Percentiles rank a stretch among this genome's conserved stretches.
Conservation (phyloP, 2,329 filamentous ascomycete species). For the Thielaviopsis populi region DNA sequence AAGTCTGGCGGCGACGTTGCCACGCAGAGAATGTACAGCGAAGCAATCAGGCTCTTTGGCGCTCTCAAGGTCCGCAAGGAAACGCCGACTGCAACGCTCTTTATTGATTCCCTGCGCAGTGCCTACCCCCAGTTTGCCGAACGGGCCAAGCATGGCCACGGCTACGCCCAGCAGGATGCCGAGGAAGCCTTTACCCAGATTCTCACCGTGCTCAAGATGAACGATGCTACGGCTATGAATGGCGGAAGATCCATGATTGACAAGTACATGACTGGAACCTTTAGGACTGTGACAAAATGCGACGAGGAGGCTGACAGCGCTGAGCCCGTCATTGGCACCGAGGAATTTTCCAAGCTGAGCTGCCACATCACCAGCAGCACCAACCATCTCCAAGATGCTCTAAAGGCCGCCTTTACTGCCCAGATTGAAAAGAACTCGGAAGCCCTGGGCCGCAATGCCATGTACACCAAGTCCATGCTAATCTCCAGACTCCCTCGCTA, state of each 20-base stretch:
- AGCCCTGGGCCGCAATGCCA: conserved; percentile 58
- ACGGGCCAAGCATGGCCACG: conserved; percentile 62
- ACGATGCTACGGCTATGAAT: neutral
- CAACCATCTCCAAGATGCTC: conserved; percentile 83
- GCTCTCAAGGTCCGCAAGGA: conserved; percentile 66
- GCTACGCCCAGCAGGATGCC: conserved; percentile 94
- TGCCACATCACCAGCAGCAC: conserved; percentile 82
- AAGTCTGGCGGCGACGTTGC: conserved; percentile 40
- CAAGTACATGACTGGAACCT: conserved; percentile 74
- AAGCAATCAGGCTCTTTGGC: conserved; percentile 43
- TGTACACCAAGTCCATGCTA: conserved; percentile 81
- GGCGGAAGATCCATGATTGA: conserved; percentile 60
- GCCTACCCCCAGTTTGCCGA: conserved; percentile 90
- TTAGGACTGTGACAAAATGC: conserved; percentile 65
- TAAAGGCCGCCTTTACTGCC: conserved; percentile 67
- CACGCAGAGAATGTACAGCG: conserved; percentile 10
- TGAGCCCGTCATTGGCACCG: conserved; percentile 53
- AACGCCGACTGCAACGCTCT: conserved; percentile 68
- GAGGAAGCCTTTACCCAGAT: conserved; percentile 98
- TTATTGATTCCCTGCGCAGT: conserved; percentile 63
- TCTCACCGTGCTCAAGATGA: conserved; percentile 55
- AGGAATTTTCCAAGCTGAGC: conserved; percentile 80
- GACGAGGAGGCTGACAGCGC: conserved; percentile 67
- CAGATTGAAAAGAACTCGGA: conserved; percentile 82
- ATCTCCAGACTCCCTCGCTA: conserved; percentile 89